A percentile compares a stretch with the other conserved stretches of the same genome.
These are phyloP conservation scores for Jatropha podagrica DNA, from an alignment of 441 rosid species.

Conservation along the genomic window DNA sequence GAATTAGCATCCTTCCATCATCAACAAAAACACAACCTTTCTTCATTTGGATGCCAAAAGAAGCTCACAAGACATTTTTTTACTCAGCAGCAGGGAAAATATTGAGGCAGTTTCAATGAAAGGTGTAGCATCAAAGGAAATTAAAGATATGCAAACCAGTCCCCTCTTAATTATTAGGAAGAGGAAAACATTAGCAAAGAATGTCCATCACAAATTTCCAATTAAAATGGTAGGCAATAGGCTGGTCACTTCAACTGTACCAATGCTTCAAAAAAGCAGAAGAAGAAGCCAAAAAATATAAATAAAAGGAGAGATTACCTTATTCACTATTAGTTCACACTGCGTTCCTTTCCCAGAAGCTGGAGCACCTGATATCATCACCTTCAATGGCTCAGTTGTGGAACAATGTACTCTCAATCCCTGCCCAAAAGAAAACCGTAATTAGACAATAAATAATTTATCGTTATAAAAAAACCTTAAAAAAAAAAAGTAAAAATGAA, in stretches of 20 bases:
- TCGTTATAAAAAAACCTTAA: background rate
- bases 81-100: background rate
- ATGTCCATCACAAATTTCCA: background rate
- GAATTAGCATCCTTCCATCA: background rate
- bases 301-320: slow-evolving; percentile 42
- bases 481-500: background rate
- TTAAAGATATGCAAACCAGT: background rate
- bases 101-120: background rate
- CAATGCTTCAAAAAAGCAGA: too few relatives aligned
- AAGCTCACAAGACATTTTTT: background rate
- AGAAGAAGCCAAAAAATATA: background rate
- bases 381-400: slow-evolving; percentile 61
- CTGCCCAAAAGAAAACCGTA: slow-evolving; percentile 23
- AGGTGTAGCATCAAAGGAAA: background rate
- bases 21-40: background rate
- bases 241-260: background rate
- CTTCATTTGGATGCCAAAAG: background rate
- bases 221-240: background rate
- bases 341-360: slow-evolving; percentile 97
- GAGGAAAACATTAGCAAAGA: background rate
- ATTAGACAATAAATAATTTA: background rate
- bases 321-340: slow-evolving; percentile 71
- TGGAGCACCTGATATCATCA: slow-evolving; percentile 94
- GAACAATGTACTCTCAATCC: slow-evolving; percentile 54
- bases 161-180: background rate